Conservation (phyloP, 2,329 filamentous ascomycete genomes). For the Venturia pyrina region DNA sequence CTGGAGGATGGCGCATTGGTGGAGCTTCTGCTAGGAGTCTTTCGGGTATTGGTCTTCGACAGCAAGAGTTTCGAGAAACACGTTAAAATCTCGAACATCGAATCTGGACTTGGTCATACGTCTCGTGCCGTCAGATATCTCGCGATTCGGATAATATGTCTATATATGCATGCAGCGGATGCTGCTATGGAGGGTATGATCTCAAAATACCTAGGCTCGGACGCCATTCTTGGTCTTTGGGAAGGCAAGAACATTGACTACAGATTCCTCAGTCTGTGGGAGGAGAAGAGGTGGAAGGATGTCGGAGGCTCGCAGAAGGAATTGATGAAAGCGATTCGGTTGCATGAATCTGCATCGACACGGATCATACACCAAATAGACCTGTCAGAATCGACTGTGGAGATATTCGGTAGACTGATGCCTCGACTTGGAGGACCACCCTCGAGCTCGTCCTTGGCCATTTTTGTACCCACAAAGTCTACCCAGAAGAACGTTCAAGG, state of each 20-base stretch:
- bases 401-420: constrained; percentile 28
- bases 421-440: constrained; percentile 26
- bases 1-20: constrained; percentile 21
- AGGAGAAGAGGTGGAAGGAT: constrained; percentile 44
- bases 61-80: constrained; percentile 51
- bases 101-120: constrained; percentile 40
- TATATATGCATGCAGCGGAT: constrained; percentile 72
- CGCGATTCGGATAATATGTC: constrained; percentile 69
- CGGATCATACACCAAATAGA: constrained; percentile 10
- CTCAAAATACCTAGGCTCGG: constrained; percentile 50
- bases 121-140: constrained; percentile 62
- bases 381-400: constrained; percentile 24
- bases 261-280: constrained; percentile 58
- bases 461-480: constrained; percentile 56
- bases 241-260: constrained; percentile 73
- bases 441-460: constrained; percentile 16
- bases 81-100: neutral
- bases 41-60: constrained; percentile 72
- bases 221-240: constrained; percentile 57
- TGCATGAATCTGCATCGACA: neutral
- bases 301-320: constrained; percentile 12
- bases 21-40: constrained; percentile 54
- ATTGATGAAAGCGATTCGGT: neutral
- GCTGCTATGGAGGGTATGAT: constrained; percentile 64
- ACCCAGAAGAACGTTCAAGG: constrained; percentile 60